A percentile compares a stretch with the other conserved stretches of the same genome.
Evolutionary conservation across 345 rosid species (phyloP).

Genomic region (Lepidium aucheri): DNA sequence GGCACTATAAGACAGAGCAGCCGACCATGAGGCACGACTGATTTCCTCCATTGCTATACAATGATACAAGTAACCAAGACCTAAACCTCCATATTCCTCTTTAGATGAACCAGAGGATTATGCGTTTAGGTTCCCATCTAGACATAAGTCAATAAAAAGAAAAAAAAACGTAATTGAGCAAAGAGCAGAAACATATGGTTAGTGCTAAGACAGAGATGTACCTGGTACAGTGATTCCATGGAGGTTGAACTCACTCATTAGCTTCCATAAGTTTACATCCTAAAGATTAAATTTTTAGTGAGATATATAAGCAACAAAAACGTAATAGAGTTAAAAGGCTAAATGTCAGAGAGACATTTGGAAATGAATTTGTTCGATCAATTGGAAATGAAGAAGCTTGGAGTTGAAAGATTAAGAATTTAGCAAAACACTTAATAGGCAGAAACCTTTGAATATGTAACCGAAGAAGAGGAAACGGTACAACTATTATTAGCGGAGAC

Average conservation of each 20-base stretch:
- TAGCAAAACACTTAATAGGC: too few relatives aligned
- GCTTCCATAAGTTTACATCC: constrained; percentile 92
- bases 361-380: constrained; percentile 71
- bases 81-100: constrained; percentile 97
- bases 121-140: neutral
- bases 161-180: neutral
- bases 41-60: constrained; percentile 91
- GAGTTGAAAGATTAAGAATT: too few relatives aligned
- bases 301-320: neutral
- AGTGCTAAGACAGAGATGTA: constrained; percentile 1
- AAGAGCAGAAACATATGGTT: neutral
- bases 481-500: too few relatives aligned
- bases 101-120: neutral
- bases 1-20: constrained; percentile 84
- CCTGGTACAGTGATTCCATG: constrained; percentile 95
- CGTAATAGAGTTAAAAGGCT: neutral
- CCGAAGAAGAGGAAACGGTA: too few relatives aligned
- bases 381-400: too few relatives aligned
- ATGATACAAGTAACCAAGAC: constrained; percentile 92
- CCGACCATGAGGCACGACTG: constrained; percentile 89
- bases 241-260: constrained; percentile 92
- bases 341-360: constrained; percentile 40
- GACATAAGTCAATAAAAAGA: neutral
- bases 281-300: constrained; percentile 9
- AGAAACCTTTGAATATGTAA: too few relatives aligned